Percentiles rank a stretch among this genome's conserved stretches.
These are phyloP conservation scores for Metrosideros polymorpha DNA, from an alignment of 441 rosid genomes.

Conservation along the genomic window DNA sequence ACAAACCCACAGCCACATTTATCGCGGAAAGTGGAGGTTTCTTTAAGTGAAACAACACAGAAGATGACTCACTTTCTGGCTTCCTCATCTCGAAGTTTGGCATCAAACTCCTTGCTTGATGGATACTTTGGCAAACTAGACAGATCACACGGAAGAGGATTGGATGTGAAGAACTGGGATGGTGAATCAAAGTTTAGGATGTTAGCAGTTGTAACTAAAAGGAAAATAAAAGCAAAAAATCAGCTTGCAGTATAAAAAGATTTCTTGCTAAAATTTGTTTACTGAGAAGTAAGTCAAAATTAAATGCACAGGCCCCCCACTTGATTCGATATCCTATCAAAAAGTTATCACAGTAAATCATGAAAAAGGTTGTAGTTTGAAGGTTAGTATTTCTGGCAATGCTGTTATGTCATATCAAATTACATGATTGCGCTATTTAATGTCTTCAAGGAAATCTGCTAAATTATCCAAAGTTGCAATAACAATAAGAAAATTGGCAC, in stretches of 20 bases:
- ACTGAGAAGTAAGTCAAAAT: background rate
- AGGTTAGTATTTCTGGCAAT: background rate
- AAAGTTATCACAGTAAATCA: background rate
- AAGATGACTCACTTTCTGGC: slow-evolving; percentile 40
- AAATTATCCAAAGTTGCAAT: background rate
- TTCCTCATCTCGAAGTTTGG: slow-evolving; percentile 57
- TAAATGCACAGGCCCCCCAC: background rate
- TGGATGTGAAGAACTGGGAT: slow-evolving; percentile 60
- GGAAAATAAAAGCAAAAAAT: background rate
- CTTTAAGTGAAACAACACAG: background rate
- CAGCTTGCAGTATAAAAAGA: background rate
- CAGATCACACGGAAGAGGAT: slow-evolving; percentile 75
- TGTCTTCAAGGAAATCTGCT: background rate
- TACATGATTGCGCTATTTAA: background rate
- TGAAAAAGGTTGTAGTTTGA: background rate
- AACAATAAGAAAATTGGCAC: background rate
- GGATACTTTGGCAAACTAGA: slow-evolving; percentile 75
- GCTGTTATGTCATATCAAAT: background rate
- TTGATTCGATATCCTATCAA: background rate
- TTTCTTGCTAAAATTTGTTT: background rate
- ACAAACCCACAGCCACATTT: background rate
- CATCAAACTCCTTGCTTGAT: slow-evolving; percentile 81
- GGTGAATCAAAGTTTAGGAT: background rate
- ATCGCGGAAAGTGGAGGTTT: background rate
- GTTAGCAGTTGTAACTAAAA: background rate